Conservation (phyloP, 1,284 basidiomycete species). For the Cryptococcus maquisensis region DNA sequence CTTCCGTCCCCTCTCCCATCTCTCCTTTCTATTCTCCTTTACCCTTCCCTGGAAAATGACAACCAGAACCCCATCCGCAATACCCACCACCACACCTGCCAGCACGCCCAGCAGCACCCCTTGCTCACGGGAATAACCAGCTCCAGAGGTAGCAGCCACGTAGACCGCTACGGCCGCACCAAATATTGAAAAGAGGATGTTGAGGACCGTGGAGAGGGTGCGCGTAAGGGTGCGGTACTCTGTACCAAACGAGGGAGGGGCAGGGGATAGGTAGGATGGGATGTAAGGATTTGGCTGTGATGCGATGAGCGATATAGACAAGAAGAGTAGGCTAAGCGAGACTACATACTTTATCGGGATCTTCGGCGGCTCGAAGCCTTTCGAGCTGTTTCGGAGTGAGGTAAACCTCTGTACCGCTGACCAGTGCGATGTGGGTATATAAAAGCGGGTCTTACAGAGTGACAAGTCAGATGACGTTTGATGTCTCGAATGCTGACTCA, state of each 20-base stretch:
- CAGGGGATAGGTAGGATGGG: constrained; percentile 32
- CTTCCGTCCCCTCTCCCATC: constrained; percentile 7
- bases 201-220: constrained; percentile 34
- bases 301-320: background rate
- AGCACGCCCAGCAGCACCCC: constrained; percentile 32
- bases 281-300: constrained; percentile 33
- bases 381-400: constrained; percentile 28
- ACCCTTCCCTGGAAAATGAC: constrained; percentile 25
- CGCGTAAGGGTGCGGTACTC: constrained; percentile 32
- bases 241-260: constrained; percentile 22
- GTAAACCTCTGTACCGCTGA: constrained; percentile 40
- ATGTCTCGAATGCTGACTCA: background rate
- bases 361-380: constrained; percentile 15
- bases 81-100: constrained; percentile 32
- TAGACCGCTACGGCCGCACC: constrained; percentile 38
- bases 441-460: constrained; percentile 22
- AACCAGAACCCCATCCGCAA: constrained; percentile 34
- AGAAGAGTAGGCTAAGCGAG: background rate
- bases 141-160: constrained; percentile 28
- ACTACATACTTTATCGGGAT: constrained; percentile 24
- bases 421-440: constrained; percentile 31
- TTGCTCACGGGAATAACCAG: constrained; percentile 30
- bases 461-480: background rate
- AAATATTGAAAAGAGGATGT: constrained; percentile 42
- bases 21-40: constrained; percentile 18